These are phyloP conservation scores for Cystoderma amianthinum DNA, from an alignment of 768 basidiomycete genomes.

Conservation along the genomic window DNA sequence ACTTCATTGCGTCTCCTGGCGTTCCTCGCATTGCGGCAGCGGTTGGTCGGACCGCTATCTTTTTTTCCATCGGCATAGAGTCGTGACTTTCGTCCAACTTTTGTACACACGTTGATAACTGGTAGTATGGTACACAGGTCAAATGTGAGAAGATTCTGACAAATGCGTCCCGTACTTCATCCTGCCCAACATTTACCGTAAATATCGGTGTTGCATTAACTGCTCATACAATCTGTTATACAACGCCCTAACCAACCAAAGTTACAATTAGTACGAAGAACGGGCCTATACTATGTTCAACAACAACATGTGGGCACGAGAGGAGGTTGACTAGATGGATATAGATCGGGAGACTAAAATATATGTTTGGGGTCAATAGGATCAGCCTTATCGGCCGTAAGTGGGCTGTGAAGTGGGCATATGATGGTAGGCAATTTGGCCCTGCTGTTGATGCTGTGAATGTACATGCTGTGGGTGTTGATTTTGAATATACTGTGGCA, in stretches of 20 bases:
- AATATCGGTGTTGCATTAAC: constrained; percentile 6
- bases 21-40: constrained; percentile 66
- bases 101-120: no score
- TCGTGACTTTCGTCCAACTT: no score
- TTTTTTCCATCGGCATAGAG: constrained; percentile 64
- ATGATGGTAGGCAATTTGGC: constrained; percentile 21
- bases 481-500: constrained; percentile 18
- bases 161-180: neutral
- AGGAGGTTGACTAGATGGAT: no score
- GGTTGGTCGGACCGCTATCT: constrained; percentile 47
- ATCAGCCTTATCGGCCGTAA: neutral
- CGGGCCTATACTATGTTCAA: no score
- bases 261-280: no score
- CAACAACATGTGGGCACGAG: no score
- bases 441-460: constrained; percentile 12
- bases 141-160: no score
- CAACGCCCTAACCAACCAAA: no score
- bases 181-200: constrained; percentile 5
- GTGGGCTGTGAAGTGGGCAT: constrained; percentile 13
- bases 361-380: no score
- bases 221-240: no score
- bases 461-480: constrained; percentile 10
- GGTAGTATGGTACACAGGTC: no score
- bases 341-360: no score
- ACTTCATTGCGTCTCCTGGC: constrained; percentile 57